Evolutionary conservation across 768 basidiomycete genomes (phyloP).

Genomic region (Naganishia onofrii): DNA sequence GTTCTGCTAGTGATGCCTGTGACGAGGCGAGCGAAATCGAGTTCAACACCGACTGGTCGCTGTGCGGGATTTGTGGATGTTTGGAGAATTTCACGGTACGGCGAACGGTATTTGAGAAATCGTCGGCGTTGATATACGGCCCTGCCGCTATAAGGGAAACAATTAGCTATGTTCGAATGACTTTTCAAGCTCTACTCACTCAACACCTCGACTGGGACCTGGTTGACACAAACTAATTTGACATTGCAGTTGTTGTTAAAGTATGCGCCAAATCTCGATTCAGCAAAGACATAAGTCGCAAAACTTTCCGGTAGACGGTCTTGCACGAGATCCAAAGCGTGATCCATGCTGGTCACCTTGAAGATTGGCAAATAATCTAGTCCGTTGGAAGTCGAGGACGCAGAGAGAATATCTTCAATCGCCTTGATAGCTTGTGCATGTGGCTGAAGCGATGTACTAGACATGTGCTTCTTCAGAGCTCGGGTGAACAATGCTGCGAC

Average conservation of each 20-base stretch:
- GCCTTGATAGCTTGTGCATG: not conserved
- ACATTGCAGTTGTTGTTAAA: constrained; percentile 13
- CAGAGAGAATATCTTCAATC: constrained; percentile 6
- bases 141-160: constrained; percentile 1
- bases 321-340: constrained; percentile 24
- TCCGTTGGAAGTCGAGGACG: not conserved
- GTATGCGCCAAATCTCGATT: constrained; percentile 24
- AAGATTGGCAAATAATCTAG: constrained; percentile 30
- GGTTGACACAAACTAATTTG: constrained; percentile 17
- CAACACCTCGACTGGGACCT: constrained; percentile 12
- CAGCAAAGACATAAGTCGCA: constrained; percentile 25
- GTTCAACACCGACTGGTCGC: too few relatives aligned
- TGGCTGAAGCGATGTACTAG: constrained; percentile 7
- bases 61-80: not conserved
- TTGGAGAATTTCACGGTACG: constrained; percentile 20
- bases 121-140: constrained; percentile 20
- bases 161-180: not conserved
- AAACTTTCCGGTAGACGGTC: not conserved
- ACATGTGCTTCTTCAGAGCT: constrained; percentile 3
- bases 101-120: constrained; percentile 13
- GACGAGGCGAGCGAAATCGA: not conserved
- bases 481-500: constrained; percentile 4
- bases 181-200: constrained; percentile 3
- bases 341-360: constrained; percentile 21
- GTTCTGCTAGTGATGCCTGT: not conserved